Evolutionary conservation across 768 basidiomycete species (phyloP).

Genomic region (Arthromyces matolae): DNA sequence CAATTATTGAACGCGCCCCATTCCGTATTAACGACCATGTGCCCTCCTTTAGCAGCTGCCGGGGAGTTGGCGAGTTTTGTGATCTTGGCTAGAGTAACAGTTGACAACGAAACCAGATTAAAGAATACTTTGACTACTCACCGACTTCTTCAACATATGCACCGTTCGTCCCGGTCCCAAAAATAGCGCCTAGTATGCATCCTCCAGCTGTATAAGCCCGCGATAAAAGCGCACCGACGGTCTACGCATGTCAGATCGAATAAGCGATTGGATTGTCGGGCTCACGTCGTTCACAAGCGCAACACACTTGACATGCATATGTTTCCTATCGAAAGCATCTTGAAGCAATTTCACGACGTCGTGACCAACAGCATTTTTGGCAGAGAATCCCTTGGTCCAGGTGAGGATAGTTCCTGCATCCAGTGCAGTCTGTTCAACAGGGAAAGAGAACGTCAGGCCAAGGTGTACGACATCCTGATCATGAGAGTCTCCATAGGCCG

Average conservation of each 20-base stretch:
- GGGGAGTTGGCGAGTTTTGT: conserved; percentile 72
- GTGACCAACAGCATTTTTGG: conserved; percentile 83
- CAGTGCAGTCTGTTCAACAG: conserved; percentile 94
- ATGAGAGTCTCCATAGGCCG: conserved; percentile 21
- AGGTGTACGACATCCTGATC: conserved; percentile 47
- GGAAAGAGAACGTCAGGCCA: conserved; percentile 96
- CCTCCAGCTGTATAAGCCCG: conserved; percentile 92
- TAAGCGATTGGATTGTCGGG: not conserved
- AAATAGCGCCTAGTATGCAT: conserved; percentile 86
- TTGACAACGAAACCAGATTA: not conserved
- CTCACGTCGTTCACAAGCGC: conserved; percentile 93
- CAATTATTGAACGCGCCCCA: conserved; percentile 98
- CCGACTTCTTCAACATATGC: conserved; percentile 88
- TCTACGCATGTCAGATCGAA: conserved; percentile 43
- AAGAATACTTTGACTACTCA: conserved; percentile 21
- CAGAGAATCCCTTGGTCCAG: conserved; percentile 96
- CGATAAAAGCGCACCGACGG: conserved; percentile 91
- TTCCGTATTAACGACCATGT: conserved; percentile 96
- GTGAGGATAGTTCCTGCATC: conserved; percentile 87
- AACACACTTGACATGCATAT: conserved; percentile 86
- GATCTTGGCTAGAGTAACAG: conserved; percentile 52
- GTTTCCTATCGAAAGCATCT: conserved; percentile 88
- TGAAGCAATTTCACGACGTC: conserved; percentile 89
- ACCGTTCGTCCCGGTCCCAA: conserved; percentile 98
- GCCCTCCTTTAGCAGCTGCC: conserved; percentile 55